Percentiles rank a stretch among this genome's conserved stretches.
These are phyloP conservation scores for Euphorbia schlechtendalii DNA, from an alignment of 441 rosid genomes.

Conservation along the genomic window DNA sequence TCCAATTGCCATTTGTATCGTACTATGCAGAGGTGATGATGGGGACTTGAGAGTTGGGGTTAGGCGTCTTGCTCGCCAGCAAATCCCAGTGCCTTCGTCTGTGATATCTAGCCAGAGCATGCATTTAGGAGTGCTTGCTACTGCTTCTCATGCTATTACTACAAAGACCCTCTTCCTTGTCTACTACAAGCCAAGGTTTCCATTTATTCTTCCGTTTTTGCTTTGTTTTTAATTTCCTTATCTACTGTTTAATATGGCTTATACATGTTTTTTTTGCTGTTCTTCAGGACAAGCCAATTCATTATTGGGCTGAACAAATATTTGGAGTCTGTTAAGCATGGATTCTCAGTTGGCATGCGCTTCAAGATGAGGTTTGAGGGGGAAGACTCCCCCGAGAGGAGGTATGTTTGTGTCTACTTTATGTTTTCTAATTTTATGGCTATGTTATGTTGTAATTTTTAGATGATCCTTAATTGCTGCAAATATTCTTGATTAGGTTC, in stretches of 20 bases:
- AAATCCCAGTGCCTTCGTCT: slow-evolving; percentile 61
- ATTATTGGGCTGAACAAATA: slow-evolving; percentile 64
- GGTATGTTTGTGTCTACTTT: too few species aligned
- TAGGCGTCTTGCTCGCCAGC: slow-evolving; percentile 54
- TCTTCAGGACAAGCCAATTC: slow-evolving; percentile 69
- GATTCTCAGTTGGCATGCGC: slow-evolving; percentile 61
- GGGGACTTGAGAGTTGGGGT: slow-evolving; percentile 78
- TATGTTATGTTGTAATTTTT: slow-evolving; percentile 9
- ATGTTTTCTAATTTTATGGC: slow-evolving; percentile 6
- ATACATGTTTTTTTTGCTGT: slow-evolving; percentile 2
- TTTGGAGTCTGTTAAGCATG: slow-evolving; percentile 41
- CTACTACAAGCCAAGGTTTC: slow-evolving; percentile 86
- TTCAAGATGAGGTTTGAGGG: slow-evolving; percentile 90
- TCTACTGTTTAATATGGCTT: neutral
- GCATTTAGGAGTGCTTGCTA: slow-evolving; percentile 92
- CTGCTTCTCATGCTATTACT: slow-evolving; percentile 79
- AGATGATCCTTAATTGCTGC: slow-evolving; percentile 10
- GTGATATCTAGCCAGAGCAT: slow-evolving; percentile 91
- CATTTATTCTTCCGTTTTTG: neutral
- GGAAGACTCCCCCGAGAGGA: slow-evolving; percentile 81
- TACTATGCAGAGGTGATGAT: slow-evolving; percentile 40
- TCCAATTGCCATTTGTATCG: neutral
- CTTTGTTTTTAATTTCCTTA: neutral
- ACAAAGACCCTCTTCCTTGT: slow-evolving; percentile 65
- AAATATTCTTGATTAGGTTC: slow-evolving; percentile 39